A percentile compares a stretch with the other conserved stretches of the same genome.
phyloP scores from a whole-genome alignment of 306 rosid species.

The Sicyos edulis region DNA sequence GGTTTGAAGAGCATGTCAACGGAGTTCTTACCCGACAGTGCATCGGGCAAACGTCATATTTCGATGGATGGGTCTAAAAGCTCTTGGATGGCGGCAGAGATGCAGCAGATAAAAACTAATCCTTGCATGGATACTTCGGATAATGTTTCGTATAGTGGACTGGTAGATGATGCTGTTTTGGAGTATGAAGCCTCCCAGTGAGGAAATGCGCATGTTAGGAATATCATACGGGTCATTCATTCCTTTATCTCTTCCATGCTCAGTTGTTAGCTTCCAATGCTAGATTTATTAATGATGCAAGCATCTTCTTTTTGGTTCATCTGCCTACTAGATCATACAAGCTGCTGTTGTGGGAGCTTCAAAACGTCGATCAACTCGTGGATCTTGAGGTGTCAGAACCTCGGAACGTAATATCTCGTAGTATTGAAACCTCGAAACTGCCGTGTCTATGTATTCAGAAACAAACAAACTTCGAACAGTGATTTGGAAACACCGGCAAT shows the following conservation, averaged over 20 bases:
- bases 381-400: neutral
- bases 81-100: neutral
- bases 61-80: slow-evolving; percentile 36
- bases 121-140: slow-evolving; percentile 25
- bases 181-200: slow-evolving; percentile 56
- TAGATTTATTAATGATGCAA: slow-evolving; percentile 28
- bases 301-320: slow-evolving; percentile 33
- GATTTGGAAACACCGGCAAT: neutral
- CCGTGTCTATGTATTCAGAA: neutral
- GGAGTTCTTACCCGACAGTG: slow-evolving; percentile 33
- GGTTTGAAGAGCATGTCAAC: slow-evolving; percentile 30
- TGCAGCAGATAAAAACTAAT: too few species aligned
- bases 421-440: neutral
- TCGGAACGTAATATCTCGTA: neutral
- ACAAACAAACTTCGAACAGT: neutral
- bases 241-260: slow-evolving; percentile 35
- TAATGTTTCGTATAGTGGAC: slow-evolving; percentile 41
- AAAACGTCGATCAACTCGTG: too few species aligned
- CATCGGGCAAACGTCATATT: slow-evolving; percentile 30
- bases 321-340: slow-evolving; percentile 34
- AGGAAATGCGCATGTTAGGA: slow-evolving; percentile 25
- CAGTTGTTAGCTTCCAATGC: slow-evolving; percentile 19
- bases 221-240: slow-evolving; percentile 36
- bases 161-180: slow-evolving; percentile 34
- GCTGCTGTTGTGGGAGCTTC: too few species aligned